These are phyloP conservation scores for Ceratonia siliqua DNA, from an alignment of 306 rosid species.

Conservation along the genomic window DNA sequence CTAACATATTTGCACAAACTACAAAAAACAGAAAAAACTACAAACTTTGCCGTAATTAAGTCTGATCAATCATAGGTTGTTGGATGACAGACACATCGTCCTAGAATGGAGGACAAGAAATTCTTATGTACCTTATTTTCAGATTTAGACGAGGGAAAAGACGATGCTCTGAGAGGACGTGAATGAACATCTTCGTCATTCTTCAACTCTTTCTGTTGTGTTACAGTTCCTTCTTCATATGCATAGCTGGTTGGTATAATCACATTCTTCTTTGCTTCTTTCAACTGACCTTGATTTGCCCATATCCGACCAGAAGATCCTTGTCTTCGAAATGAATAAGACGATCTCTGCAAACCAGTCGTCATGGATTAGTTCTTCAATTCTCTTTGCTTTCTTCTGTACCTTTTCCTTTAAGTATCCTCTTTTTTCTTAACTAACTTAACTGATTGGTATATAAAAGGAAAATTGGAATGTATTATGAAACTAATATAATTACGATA, in stretches of 20 bases:
- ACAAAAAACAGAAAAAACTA: no score
- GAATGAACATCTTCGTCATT: background rate
- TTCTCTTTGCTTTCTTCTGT: background rate
- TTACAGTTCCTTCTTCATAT: background rate
- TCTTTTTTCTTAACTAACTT: background rate
- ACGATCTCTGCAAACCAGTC: slow-evolving; percentile 8
- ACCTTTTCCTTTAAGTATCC: background rate
- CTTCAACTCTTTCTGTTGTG: background rate
- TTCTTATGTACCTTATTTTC: background rate
- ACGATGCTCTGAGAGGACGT: background rate
- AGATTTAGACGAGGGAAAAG: background rate
- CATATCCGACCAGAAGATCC: slow-evolving; percentile 5
- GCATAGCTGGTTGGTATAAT: background rate
- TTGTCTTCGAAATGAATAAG: background rate
- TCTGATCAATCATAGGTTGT: background rate
- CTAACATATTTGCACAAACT: no score
- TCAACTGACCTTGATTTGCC: background rate
- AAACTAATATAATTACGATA: background rate
- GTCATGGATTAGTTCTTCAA: background rate
- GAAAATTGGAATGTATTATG: background rate
- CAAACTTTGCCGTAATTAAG: no score
- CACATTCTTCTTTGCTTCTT: background rate
- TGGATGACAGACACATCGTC: background rate
- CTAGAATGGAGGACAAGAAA: background rate
- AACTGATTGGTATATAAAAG: background rate